Percentiles rank a stretch among this genome's conserved stretches.
Conservation (phyloP, 495 filamentous ascomycete genomes). For the Podospora bellae-mahoneyi region DNA sequence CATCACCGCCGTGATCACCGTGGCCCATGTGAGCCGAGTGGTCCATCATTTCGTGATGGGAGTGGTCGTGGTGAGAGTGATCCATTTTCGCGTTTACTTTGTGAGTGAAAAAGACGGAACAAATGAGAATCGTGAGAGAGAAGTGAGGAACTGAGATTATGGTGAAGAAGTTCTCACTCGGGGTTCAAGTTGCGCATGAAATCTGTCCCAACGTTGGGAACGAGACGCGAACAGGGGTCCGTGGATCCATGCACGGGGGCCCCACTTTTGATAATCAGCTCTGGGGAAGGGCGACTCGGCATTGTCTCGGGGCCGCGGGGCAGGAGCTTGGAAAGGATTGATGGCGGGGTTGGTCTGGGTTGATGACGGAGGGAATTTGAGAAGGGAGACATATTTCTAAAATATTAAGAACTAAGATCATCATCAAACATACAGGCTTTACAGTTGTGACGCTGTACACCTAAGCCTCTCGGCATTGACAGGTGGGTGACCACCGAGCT, state of each 20-base stretch:
- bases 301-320: neutral
- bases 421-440: no score
- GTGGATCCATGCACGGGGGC: neutral
- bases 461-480: neutral
- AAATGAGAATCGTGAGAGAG: neutral
- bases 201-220: neutral
- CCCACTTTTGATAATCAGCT: slow-evolving; percentile 3
- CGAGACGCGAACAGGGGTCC: neutral
- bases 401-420: neutral
- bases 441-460: no score
- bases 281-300: neutral
- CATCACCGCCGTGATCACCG: slow-evolving; percentile 28
- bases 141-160: neutral
- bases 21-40: slow-evolving; percentile 51
- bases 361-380: neutral
- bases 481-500: neutral
- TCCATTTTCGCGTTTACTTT: slow-evolving; percentile 33
- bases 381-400: neutral
- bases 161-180: neutral
- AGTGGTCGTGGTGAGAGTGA: slow-evolving; percentile 43
- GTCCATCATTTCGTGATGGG: slow-evolving; percentile 39
- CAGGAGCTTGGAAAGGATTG: neutral
- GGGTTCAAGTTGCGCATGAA: neutral
- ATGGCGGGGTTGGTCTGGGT: neutral
- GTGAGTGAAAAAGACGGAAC: neutral